Evolutionary conservation across 345 rosid species (phyloP).

Genomic region (Trapa incisa): DNA sequence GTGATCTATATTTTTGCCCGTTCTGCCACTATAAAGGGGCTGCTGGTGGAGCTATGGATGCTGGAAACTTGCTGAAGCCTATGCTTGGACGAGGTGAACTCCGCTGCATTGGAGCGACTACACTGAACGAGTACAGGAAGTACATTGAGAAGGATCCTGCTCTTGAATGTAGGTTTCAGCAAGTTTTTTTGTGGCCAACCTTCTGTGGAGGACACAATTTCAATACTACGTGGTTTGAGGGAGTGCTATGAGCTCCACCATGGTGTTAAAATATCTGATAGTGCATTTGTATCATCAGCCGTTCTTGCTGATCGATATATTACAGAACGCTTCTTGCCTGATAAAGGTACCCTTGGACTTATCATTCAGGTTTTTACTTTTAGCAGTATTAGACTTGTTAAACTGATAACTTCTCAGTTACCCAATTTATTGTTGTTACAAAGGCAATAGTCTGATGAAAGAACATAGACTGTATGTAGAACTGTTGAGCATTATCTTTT

Average conservation of each 20-base stretch:
- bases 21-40: conserved; percentile 34
- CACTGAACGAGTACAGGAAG: conserved; percentile 78
- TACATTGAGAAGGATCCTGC: conserved; percentile 90
- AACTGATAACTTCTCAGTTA: not conserved
- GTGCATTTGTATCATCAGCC: conserved; percentile 87
- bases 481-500: not conserved
- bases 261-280: conserved; percentile 81
- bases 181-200: conserved; percentile 89
- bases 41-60: conserved; percentile 79
- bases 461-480: not conserved
- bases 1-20: not conserved
- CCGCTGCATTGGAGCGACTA: conserved; percentile 85
- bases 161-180: conserved; percentile 86
- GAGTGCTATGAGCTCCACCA: conserved; percentile 88
- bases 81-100: conserved; percentile 94
- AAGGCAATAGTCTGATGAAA: not conserved
- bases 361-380: not conserved
- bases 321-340: conserved; percentile 85
- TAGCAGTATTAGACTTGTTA: not conserved
- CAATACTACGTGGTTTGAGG: conserved; percentile 78
- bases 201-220: conserved; percentile 82
- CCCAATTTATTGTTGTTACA: not conserved
- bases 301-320: conserved; percentile 81
- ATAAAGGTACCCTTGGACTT: conserved; percentile 47
- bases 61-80: conserved; percentile 84